phyloP scores from a whole-genome alignment of 208 protist species.

The Histomonas meleagridis region DNA sequence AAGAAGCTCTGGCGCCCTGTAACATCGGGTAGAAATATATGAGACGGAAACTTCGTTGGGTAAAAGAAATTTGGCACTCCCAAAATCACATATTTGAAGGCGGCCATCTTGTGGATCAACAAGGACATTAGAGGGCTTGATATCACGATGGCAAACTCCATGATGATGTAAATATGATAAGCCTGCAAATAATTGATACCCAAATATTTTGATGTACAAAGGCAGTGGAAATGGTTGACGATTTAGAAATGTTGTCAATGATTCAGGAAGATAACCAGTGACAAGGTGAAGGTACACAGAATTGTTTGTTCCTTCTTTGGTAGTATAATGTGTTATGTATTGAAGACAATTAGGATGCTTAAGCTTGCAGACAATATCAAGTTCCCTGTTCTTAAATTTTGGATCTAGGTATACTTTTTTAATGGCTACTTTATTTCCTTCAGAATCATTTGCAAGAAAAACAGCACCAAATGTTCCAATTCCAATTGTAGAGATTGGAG shows the following conservation, averaged over 20 bases:
- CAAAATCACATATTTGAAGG: constrained; percentile 86
- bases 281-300: constrained; percentile 95
- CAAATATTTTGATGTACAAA: constrained; percentile 59
- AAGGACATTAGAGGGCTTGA: constrained; percentile 80
- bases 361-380: background rate
- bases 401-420: constrained; percentile 4
- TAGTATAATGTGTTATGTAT: background rate
- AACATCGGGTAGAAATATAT: constrained; percentile 82
- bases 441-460: background rate
- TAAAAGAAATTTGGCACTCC: constrained; percentile 56
- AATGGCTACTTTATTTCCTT: background rate
- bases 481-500: background rate
- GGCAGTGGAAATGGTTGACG: background rate
- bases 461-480: constrained; percentile 1
- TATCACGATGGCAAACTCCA: constrained; percentile 75
- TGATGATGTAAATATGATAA: constrained; percentile 82
- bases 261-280: constrained; percentile 89
- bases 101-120: constrained; percentile 65
- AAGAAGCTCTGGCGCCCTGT: constrained; percentile 77
- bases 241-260: constrained; percentile 74
- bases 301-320: constrained; percentile 39
- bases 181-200: constrained; percentile 84
- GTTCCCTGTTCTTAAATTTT: background rate
- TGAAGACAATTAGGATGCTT: background rate
- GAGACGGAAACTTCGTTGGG: constrained; percentile 69